Percentiles rank a stretch among this genome's conserved stretches.
Evolutionary conservation across 2,329 filamentous ascomycete species (phyloP).

Genomic region (Verticillium klebahnii): DNA sequence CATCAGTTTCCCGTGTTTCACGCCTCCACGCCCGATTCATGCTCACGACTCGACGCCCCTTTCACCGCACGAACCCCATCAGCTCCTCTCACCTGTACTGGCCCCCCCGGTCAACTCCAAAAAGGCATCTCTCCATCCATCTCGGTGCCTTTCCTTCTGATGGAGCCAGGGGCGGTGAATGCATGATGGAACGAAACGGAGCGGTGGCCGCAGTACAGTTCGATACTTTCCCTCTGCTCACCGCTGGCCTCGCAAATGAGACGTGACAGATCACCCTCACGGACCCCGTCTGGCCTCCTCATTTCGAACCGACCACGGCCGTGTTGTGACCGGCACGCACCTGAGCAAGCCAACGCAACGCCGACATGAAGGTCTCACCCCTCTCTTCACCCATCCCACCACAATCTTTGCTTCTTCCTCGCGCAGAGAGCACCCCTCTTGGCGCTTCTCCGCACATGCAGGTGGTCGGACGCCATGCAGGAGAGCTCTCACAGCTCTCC

Average conservation of each 20-base stretch:
- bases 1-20: neutral
- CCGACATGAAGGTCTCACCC: neutral
- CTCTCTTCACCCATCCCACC: neutral
- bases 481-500: neutral
- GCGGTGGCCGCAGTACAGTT: neutral
- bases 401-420: neutral
- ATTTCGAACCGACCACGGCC: neutral
- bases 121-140: neutral
- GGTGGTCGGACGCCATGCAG: neutral
- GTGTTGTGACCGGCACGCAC: neutral
- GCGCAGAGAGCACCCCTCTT: neutral
- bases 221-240: neutral
- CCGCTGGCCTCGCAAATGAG: neutral
- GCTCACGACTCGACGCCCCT: neutral
- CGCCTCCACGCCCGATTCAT: neutral
- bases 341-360: too few relatives aligned
- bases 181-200: neutral
- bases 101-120: neutral
- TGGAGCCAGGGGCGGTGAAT: neutral
- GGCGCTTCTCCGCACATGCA: neutral
- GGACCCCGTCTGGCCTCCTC: neutral
- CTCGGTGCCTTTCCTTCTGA: neutral
- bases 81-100: neutral
- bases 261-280: conserved; percentile 1
- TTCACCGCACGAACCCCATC: neutral